Base-by-base conservation (phyloP, 2,329 filamentous ascomycete genomes). In the Xylaria multiplex region DNA sequence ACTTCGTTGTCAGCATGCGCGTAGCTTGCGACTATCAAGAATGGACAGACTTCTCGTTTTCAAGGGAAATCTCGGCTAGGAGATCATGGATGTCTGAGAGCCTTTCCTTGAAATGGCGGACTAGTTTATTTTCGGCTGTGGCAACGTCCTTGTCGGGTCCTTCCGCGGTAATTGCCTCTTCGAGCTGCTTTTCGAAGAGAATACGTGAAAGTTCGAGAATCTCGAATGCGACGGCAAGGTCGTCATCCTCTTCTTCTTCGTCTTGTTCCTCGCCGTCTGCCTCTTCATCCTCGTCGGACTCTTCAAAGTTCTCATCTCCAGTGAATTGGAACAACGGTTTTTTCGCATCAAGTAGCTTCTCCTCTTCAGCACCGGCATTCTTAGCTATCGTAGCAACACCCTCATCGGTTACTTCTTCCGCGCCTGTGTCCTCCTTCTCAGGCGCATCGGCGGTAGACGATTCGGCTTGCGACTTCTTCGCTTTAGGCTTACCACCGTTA, bases 1-100 rank as follows among this genome's bases (percentile, higher is more conserved):
- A n/a, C 42, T 19, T 16, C 11, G 6, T 59, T 30, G 53, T 76
- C 55, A 76, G 58, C 68, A 59, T 69, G 60, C 59, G 42, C n/a
- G 19, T 50, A 40, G n/a, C 37, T 46, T 32, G 63, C 57, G 55
- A n/a, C 65, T 66, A 30, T 54, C 40, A n/a, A 40, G 43, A 59
- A 53, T 45, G 56, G 49, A 68, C 78, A 66, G 81, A 89, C 82
- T 91, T 90, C 80, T 98, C 96, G 72, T 96, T 97, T 81, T 99
- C 96, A 32, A 99, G 84, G n/a, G 92, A 96, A 68, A 99, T 97
- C 80, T 99, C 96, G 9, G 94, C 92, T 68, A 98, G 91, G 62
- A 97, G 86, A 77, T 97, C 94, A 77, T 97, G 93, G 8, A 93
- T 97, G 76, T 99, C 96, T 67, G 93, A 93, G 40, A 98, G 86